Percentiles rank a stretch among this genome's conserved stretches.
These are phyloP conservation scores for Helminthosporium solani DNA, from an alignment of 2,329 filamentous ascomycete species.

Conservation along the genomic window DNA sequence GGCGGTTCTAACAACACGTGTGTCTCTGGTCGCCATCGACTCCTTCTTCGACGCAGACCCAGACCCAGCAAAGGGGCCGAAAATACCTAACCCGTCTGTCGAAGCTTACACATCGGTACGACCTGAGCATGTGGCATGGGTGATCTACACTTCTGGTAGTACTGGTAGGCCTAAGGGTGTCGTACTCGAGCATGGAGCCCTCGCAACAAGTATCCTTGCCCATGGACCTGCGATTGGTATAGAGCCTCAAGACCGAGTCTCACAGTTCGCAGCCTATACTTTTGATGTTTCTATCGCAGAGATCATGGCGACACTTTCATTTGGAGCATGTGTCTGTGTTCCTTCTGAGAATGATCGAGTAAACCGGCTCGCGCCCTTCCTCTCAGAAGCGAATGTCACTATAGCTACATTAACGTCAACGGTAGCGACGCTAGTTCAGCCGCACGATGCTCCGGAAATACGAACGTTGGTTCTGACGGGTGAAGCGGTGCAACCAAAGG, in stretches of 20 bases:
- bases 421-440: slow-evolving; percentile 30
- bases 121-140: slow-evolving; percentile 10
- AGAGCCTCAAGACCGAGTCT: slow-evolving; percentile 52
- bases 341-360: slow-evolving; percentile 55
- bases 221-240: slow-evolving; percentile 48
- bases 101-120: too few species aligned
- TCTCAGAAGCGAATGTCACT: slow-evolving; percentile 43
- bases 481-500: slow-evolving; percentile 8
- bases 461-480: slow-evolving; percentile 32
- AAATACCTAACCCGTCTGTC: too few species aligned
- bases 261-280: slow-evolving; percentile 42
- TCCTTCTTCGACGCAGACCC: slow-evolving; percentile 3
- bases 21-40: not conserved
- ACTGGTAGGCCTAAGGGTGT: slow-evolving; percentile 58
- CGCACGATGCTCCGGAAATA: slow-evolving; percentile 40
- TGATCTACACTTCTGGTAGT: slow-evolving; percentile 58
- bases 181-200: slow-evolving; percentile 57
- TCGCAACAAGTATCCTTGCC: slow-evolving; percentile 23
- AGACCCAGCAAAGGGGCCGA: too few species aligned
- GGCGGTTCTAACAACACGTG: slow-evolving; percentile 18
- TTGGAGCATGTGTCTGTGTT: slow-evolving; percentile 52
- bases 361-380: slow-evolving; percentile 49
- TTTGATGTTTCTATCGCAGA: slow-evolving; percentile 55
- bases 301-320: slow-evolving; percentile 50
- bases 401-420: slow-evolving; percentile 22